Evolutionary conservation across 179 eudicot genomes (phyloP), one percentile per base, ranked within the genome.

Genomic region (Vitellaria paradoxa): DNA sequence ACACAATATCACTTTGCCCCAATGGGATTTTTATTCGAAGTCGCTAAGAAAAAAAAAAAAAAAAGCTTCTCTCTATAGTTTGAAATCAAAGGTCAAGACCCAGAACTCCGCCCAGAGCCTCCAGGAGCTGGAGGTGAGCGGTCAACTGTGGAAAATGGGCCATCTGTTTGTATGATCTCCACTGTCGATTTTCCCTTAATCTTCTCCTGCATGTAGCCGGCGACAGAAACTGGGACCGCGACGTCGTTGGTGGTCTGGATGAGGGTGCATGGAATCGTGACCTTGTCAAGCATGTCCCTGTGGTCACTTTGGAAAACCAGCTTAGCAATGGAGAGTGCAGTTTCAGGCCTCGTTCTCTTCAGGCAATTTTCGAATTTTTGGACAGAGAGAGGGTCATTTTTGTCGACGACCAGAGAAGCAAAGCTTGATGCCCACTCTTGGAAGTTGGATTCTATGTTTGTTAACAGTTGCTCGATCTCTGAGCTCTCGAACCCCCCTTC

Each of bases 81-180:
- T 0, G 9, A 18, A 40, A 53, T 72, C 24, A 60, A 45, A 12
- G 56, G 40, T 53, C 30, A n/a, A 76, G 71, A 1, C 9, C 65
- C 50, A 79, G 84, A 59, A 79, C 87, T 78, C 76, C 84, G 10
- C 72, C 77, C 59, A 95, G 77, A 46, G 89, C 89, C 70, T 84
- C 85, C 46, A 93, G 84, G 69, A 95, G 84, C 83, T 88, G 84
- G 70, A 72, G 63, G 73, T 81, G 91, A 2, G 92, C 95, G 15
- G 91, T 93, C 30, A 95, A 78, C 26, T 88, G 93, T 2, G 98
- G 99, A 65, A 89, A 88, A 83, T 95, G 99, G 99, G 40, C 99
- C 99, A 60, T 83, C 76, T 0, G 85, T 81, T 69, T 91, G 88
- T 11, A 95, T 83, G 12, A 87, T 80, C 77, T 91, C 91, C 24